Conservation (phyloP, 495 filamentous ascomycete species). For the Hypoxylon cercidicola region DNA sequence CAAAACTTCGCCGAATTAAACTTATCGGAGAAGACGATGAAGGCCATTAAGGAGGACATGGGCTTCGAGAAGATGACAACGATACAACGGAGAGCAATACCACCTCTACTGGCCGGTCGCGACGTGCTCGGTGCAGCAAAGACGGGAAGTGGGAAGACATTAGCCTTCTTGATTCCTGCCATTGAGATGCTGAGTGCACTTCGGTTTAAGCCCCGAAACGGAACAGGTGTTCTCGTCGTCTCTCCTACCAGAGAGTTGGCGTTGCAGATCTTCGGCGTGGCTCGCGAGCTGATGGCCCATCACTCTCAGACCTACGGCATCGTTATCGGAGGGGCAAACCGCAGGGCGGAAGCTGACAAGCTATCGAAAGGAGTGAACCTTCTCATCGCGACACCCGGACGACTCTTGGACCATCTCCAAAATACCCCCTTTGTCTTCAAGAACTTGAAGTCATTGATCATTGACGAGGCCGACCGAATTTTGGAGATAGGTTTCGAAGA, state of each 20-base stretch:
- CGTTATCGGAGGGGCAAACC: constrained; percentile 94
- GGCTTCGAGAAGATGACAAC: constrained; percentile 95
- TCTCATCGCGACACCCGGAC: constrained; percentile 90
- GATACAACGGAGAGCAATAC: constrained; percentile 89
- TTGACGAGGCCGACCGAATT: constrained; percentile 94
- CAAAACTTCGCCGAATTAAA: constrained; percentile 80
- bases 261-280: constrained; percentile 95
- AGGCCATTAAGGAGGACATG: constrained; percentile 85
- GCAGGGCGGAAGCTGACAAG: constrained; percentile 92
- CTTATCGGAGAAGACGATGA: constrained; percentile 85
- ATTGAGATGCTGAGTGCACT: constrained; percentile 93
- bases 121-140: constrained; percentile 97
- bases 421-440: constrained; percentile 96
- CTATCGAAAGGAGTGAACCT: constrained; percentile 93
- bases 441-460: constrained; percentile 87
- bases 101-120: constrained; percentile 83
- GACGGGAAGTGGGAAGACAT: constrained; percentile 95
- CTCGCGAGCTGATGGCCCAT: constrained; percentile 83
- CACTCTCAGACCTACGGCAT: constrained; percentile 93
- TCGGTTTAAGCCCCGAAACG: constrained; percentile 81
- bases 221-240: constrained; percentile 87
- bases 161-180: constrained; percentile 93
- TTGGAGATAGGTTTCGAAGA: constrained; percentile 98
- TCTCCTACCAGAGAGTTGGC: constrained; percentile 91
- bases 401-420: constrained; percentile 92